Base-by-base conservation (phyloP, 352 stramenopile species). In the Phytophthora pinifolia region DNA sequence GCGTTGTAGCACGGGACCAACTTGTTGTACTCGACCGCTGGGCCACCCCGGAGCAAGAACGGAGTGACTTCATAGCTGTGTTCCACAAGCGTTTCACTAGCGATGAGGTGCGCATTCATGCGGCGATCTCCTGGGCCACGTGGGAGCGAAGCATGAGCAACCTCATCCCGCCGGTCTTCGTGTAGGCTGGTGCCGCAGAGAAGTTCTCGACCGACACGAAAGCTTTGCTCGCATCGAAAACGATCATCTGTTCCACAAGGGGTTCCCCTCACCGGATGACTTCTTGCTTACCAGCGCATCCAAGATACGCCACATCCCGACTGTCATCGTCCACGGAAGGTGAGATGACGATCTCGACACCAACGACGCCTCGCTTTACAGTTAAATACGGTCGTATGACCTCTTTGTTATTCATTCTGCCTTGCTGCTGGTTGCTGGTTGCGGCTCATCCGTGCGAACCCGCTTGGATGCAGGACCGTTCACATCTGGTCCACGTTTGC, bases 201-300 rank as follows among this genome's bases (percentile, higher is more conserved):
- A 87, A 90, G 68, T 83, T 78, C 29, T 83, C 83, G 66, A 64
- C 35, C 42, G 76, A 92, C 34, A 57, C 57, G 9, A 77, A 82
- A 50, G 94, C 94, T 97, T 96, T 62, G 88, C 86, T n/a, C 76
- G 88, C 43, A 97, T 97, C 47, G 88, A 97, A 69, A 94, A 91
- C 69, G 86, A 96, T 66, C 96, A 94, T 70, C 96, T 96, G 30
- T 63, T 87, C 42, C 74, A 96, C 70, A 74, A 83, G 29, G 88
- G 84, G 31, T 97, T 92, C 68, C 93, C 96, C 63, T 68, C 79
- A 6, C 67, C 46, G 18, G 78, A 93, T 61, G 77, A 83, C 41
- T 95, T 89, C 46, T 56, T 96, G 43, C 74, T 93, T 34, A 80
- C 90, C 44, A 86, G 96, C 46, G 83, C 81, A 42, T 74, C 83